A percentile compares a stretch with the other conserved stretches of the same genome.
Evolutionary conservation across 2,329 filamentous ascomycete genomes (phyloP).

Genomic region (Pseudocercospora cruenta): DNA sequence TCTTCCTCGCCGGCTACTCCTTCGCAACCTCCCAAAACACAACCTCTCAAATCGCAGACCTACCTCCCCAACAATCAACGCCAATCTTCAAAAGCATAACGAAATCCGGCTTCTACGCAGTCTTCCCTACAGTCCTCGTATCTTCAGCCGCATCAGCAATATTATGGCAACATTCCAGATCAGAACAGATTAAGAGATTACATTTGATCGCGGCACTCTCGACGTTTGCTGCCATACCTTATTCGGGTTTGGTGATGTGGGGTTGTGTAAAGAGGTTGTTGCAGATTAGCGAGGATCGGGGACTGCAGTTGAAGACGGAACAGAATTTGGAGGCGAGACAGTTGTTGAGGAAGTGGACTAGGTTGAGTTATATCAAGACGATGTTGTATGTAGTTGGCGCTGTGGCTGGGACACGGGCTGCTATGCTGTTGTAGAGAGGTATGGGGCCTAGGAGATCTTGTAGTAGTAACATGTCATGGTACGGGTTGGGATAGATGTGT

Average conservation of each 20-base stretch:
- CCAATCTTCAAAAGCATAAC: constrained; percentile 11
- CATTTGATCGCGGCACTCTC: background rate
- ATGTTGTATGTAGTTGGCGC: constrained; percentile 16
- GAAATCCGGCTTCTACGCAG: background rate
- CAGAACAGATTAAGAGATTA: background rate
- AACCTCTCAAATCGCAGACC: constrained; percentile 7
- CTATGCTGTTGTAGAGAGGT: constrained; percentile 4
- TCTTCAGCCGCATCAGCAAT: background rate
- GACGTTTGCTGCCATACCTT: constrained; percentile 5
- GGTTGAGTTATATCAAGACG: constrained; percentile 14
- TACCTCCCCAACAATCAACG: constrained; percentile 5
- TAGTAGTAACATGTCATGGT: background rate
- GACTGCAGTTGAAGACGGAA: constrained; percentile 20
- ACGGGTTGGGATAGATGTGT: background rate
- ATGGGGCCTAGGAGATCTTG: background rate
- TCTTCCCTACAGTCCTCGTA: background rate
- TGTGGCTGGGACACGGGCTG: constrained; percentile 15
- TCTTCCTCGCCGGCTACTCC: constrained; percentile 21
- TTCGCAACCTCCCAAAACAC: constrained; percentile 10
- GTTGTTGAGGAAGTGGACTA: constrained; percentile 21
- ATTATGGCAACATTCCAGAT: background rate
- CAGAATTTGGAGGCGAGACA: constrained; percentile 22
- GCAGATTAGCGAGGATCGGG: constrained; percentile 19
- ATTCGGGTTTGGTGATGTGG: constrained; percentile 14
- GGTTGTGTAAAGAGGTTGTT: constrained; percentile 21